Percentiles rank a stretch among this genome's conserved stretches.
Conservation (phyloP, 2,329 filamentous ascomycete genomes). For the Penicillium sp. region DNA sequence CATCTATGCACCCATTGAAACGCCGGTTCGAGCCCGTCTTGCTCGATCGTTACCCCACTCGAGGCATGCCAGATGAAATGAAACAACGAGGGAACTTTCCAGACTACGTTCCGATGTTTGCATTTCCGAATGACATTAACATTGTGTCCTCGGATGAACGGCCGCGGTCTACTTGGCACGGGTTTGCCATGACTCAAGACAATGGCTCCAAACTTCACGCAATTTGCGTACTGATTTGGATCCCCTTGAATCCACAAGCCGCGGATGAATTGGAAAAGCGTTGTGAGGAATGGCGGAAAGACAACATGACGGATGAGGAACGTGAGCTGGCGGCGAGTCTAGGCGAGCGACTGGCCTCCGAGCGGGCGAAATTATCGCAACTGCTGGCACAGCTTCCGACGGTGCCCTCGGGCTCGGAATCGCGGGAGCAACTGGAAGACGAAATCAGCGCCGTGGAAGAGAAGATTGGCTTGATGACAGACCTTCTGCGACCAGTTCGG, state of each 20-base stretch:
- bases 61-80: conserved; percentile 71
- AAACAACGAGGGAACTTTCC: conserved; percentile 80
- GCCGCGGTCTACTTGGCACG: conserved; percentile 95
- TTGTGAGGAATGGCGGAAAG: conserved; percentile 81
- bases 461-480: conserved; percentile 94
- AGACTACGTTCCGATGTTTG: conserved; percentile 98
- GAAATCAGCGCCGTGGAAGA: conserved; percentile 94
- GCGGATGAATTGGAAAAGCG: conserved; percentile 68
- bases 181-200: conserved; percentile 93
- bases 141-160: conserved; percentile 93
- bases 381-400: conserved; percentile 76
- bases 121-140: conserved; percentile 95
- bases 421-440: conserved; percentile 79
- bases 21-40: conserved; percentile 93
- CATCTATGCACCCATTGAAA: conserved; percentile 92
- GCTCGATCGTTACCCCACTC: conserved; percentile 86
- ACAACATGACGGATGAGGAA: conserved; percentile 98
- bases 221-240: conserved; percentile 88
- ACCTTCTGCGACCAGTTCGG: conserved; percentile 83
- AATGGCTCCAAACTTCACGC: conserved; percentile 90
- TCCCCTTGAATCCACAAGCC: conserved; percentile 71
- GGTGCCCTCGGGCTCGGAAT: conserved; percentile 70
- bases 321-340: conserved; percentile 87
- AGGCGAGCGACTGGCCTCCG: conserved; percentile 76
- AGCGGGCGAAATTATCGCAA: conserved; percentile 84